Percentiles rank a stretch among this genome's conserved stretches.
Evolutionary conservation across 2,329 filamentous ascomycete genomes (phyloP).

Genomic region (Aspergillus sp.): DNA sequence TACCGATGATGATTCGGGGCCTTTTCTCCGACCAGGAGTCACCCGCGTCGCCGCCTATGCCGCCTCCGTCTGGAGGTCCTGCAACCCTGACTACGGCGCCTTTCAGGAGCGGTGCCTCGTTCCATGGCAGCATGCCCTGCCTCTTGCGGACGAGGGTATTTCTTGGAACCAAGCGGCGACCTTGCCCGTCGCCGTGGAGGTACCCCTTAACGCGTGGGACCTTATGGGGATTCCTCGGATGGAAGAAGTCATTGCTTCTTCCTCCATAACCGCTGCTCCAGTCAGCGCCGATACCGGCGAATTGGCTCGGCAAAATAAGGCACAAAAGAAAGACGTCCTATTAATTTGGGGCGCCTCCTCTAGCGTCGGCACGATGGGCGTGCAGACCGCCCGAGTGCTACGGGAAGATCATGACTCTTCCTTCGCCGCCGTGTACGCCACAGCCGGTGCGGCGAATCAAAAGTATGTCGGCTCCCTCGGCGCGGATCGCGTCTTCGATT

Average conservation of each 20-base stretch:
- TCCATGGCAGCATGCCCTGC: conserved; percentile 40
- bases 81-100: conserved; percentile 46
- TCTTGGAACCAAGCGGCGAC: conserved; percentile 43
- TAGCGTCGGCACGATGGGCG: conserved; percentile 46
- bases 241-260: conserved; percentile 7
- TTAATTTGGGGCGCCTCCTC: conserved; percentile 48
- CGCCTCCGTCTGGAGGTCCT: conserved; percentile 42
- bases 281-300: not conserved
- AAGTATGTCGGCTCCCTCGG: conserved; percentile 30
- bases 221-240: conserved; percentile 31
- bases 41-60: conserved; percentile 42
- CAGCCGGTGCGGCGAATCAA: conserved; percentile 34
- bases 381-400: conserved; percentile 39
- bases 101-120: conserved; percentile 47
- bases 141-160: conserved; percentile 31
- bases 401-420: conserved; percentile 31
- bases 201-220: conserved; percentile 42
- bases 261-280: not conserved
- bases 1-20: conserved; percentile 7
- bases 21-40: conserved; percentile 29
- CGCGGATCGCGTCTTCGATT: conserved; percentile 42
- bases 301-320: not conserved
- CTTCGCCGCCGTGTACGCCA: conserved; percentile 43
- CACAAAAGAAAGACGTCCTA: conserved; percentile 30
- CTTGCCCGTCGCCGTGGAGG: conserved; percentile 38